A percentile compares a stretch with the other conserved stretches of the same genome.
These are phyloP conservation scores for Penicillium bialowiezense DNA, from an alignment of 495 filamentous ascomycete genomes.

Conservation along the genomic window DNA sequence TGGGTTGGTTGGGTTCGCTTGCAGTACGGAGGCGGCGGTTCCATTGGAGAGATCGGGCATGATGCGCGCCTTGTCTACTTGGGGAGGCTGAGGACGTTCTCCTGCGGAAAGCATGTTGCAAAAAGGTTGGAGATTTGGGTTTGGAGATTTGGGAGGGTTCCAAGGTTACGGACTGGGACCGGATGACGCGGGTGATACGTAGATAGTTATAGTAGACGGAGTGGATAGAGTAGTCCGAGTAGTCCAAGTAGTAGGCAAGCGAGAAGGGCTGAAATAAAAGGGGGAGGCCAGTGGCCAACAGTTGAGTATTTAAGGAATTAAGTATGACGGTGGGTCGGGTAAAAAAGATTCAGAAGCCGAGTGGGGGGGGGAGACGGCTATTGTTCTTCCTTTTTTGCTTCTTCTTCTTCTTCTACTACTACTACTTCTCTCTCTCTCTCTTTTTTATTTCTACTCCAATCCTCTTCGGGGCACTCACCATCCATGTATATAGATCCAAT, in stretches of 20 bases:
- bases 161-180: constrained; percentile 4
- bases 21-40: constrained; percentile 19
- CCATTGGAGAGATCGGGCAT: constrained; percentile 22
- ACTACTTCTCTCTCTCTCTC: no score
- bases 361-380: constrained; percentile 28
- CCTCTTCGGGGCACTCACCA: no score
- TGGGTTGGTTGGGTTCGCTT: constrained; percentile 14
- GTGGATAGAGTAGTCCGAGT: no score
- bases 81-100: constrained; percentile 32
- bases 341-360: constrained; percentile 26
- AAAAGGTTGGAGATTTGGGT: no score
- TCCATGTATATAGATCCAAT: no score
- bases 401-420: neutral
- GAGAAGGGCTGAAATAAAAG: constrained; percentile 8
- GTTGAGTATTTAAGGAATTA: constrained; percentile 12
- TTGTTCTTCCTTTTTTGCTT: constrained; percentile 5
- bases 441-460: no score
- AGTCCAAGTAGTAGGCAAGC: no score
- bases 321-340: constrained; percentile 34
- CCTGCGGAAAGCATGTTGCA: constrained; percentile 48
- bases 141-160: no score
- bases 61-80: constrained; percentile 22
- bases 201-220: no score
- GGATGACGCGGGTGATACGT: constrained; percentile 20
- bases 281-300: constrained; percentile 16